These are phyloP conservation scores for Candida hungchunana DNA, from an alignment of 805 yeast genomes.

Conservation along the genomic window DNA sequence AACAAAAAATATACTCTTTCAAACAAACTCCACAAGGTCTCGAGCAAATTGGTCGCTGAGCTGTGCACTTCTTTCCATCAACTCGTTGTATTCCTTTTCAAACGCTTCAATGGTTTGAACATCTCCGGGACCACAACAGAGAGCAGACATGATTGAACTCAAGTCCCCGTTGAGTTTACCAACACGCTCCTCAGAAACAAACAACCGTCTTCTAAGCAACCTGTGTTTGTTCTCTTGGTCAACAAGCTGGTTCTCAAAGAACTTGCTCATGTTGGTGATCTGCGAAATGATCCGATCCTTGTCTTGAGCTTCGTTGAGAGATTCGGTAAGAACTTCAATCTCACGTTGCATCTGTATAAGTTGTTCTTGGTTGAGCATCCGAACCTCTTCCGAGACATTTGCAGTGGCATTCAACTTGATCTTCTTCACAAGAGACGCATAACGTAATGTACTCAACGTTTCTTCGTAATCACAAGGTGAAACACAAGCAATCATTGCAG, in stretches of 20 bases:
- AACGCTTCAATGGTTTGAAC: slow-evolving; percentile 1
- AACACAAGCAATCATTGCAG: slow-evolving; percentile 82
- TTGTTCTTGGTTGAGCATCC: slow-evolving; percentile 10
- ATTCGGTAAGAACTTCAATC: slow-evolving; percentile 17
- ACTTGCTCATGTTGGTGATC: slow-evolving; percentile 22
- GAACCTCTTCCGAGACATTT: slow-evolving; percentile 29
- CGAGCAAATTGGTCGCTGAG: background rate
- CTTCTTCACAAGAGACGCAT: slow-evolving; percentile 71
- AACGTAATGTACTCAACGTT: slow-evolving; percentile 67
- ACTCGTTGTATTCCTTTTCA: background rate
- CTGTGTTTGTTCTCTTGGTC: slow-evolving; percentile 27
- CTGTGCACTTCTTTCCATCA: slow-evolving; percentile 3
- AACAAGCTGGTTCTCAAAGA: slow-evolving; percentile 26
- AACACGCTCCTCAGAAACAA: background rate
- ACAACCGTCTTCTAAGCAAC: slow-evolving; percentile 15
- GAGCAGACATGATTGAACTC: slow-evolving; percentile 5
- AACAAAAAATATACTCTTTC: no score
- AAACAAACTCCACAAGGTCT: slow-evolving; percentile 5
- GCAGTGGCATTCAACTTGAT: slow-evolving; percentile 59
- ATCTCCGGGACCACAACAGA: slow-evolving; percentile 1
- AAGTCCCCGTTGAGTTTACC: slow-evolving; percentile 4
- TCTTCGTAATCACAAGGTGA: slow-evolving; percentile 80
- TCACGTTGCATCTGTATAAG: slow-evolving; percentile 17
- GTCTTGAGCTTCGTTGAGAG: slow-evolving; percentile 19
- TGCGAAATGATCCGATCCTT: slow-evolving; percentile 20